phyloP scores from a whole-genome alignment of 257 asterid genomes.

The Jacaranda mimosifolia region DNA sequence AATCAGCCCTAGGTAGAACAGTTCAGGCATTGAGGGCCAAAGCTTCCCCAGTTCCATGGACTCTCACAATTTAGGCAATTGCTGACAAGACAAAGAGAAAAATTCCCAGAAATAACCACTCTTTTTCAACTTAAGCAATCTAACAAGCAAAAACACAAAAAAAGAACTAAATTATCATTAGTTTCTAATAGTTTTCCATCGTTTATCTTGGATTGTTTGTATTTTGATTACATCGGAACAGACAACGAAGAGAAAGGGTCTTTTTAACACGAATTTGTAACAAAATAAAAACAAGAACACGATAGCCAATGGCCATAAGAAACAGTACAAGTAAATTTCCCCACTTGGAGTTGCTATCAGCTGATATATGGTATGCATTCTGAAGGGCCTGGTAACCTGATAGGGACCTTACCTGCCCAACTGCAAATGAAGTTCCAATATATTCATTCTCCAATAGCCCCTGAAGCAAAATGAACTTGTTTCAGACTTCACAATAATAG shows the following conservation, averaged over 20 bases:
- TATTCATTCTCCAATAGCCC: slow-evolving; percentile 97
- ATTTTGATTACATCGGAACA: slow-evolving; percentile 53
- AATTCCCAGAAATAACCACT: not conserved
- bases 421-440: slow-evolving; percentile 73
- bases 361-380: slow-evolving; percentile 71
- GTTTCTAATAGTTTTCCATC: not conserved
- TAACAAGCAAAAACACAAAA: slow-evolving; percentile 13
- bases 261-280: slow-evolving; percentile 67
- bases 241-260: slow-evolving; percentile 46
- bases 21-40: not conserved
- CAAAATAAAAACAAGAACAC: slow-evolving; percentile 65
- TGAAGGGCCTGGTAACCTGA: slow-evolving; percentile 89
- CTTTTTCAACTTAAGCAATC: not conserved
- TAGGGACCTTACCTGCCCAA: slow-evolving; percentile 87
- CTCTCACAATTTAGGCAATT: not conserved
- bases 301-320: slow-evolving; percentile 80
- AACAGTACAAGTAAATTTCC: slow-evolving; percentile 67
- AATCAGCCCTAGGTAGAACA: too few relatives aligned
- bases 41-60: not conserved
- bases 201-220: slow-evolving; percentile 56
- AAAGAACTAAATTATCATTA: slow-evolving; percentile 26
- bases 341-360: slow-evolving; percentile 78
- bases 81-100: not conserved
- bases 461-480: slow-evolving; percentile 46
- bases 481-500: not conserved